A percentile compares a stretch with the other conserved stretches of the same genome.
Conservation (phyloP, 139 green algal genomes). For the Spirogloea muscicola region DNA sequence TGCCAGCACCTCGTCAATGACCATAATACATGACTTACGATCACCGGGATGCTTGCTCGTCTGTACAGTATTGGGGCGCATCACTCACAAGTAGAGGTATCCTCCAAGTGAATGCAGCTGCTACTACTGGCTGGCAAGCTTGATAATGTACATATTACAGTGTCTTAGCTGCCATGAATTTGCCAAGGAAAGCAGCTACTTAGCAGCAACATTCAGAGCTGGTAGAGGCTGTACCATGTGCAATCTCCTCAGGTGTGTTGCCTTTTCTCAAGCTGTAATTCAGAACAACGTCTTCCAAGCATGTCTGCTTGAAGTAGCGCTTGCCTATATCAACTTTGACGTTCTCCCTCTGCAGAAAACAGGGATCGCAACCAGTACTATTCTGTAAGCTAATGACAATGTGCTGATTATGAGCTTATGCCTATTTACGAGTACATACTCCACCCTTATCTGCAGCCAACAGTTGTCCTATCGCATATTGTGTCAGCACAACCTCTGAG, state of each 20-base stretch:
- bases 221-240: not conserved
- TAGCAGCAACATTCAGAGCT: not conserved
- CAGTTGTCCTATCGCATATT: not conserved
- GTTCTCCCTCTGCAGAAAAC: conserved; percentile 31
- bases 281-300: conserved; percentile 37
- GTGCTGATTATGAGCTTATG: too few species aligned
- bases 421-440: too few species aligned
- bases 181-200: too few species aligned
- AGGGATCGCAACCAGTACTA: too few species aligned
- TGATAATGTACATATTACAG: not conserved
- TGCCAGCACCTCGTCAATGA: not conserved
- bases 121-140: not conserved
- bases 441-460: not conserved
- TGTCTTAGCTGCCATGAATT: too few species aligned
- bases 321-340: conserved; percentile 33
- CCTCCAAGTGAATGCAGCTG: not conserved
- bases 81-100: not conserved
- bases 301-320: conserved; percentile 41
- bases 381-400: too few species aligned
- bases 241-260: conserved; percentile 23
- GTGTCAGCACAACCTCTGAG: too few species aligned
- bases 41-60: too few species aligned
- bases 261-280: conserved; percentile 30
- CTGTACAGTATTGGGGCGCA: not conserved
- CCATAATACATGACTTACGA: not conserved